Evolutionary conservation across 2,329 filamentous ascomycete species (phyloP).

Genomic region (Alternaria sp.): DNA sequence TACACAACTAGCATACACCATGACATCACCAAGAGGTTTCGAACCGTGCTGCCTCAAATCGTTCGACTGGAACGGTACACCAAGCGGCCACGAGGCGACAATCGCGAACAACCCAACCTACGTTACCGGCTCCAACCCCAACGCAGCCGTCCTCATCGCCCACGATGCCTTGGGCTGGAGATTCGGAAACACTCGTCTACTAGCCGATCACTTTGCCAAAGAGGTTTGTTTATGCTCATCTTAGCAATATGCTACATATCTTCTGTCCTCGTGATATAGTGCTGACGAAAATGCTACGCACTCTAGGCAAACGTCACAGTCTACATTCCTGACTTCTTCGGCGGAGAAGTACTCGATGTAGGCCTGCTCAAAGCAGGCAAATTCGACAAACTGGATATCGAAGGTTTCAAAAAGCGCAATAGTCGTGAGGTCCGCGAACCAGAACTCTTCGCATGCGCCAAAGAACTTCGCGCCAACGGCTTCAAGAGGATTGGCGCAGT

Average conservation of each 20-base stretch:
- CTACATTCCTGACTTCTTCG: background rate
- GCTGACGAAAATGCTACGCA: background rate
- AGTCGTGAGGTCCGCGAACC: slow-evolving; percentile 43
- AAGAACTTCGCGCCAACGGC: slow-evolving; percentile 22
- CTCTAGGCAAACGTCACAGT: background rate
- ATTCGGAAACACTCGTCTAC: slow-evolving; percentile 51
- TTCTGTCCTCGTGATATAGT: background rate
- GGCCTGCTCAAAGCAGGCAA: slow-evolving; percentile 6
- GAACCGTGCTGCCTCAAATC: slow-evolving; percentile 37
- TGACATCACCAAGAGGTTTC: slow-evolving; percentile 4
- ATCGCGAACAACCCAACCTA: slow-evolving; percentile 48
- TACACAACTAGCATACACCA: background rate
- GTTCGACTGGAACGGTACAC: slow-evolving; percentile 46
- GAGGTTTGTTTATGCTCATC: slow-evolving; percentile 10
- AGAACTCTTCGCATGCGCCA: slow-evolving; percentile 41
- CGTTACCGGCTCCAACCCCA: slow-evolving; percentile 46
- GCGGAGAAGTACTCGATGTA: slow-evolving; percentile 5
- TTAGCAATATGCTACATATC: background rate
- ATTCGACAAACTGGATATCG: slow-evolving; percentile 43
- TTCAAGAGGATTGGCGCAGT: slow-evolving; percentile 48
- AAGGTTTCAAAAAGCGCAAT: slow-evolving; percentile 45
- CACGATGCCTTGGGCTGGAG: slow-evolving; percentile 53
- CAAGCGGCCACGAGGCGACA: slow-evolving; percentile 36
- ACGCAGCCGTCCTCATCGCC: slow-evolving; percentile 50
- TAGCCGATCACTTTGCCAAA: slow-evolving; percentile 54